Evolutionary conservation across 371 early-diverging fungal genomes (phyloP), one percentile per base, ranked within the genome.

Genomic region (Apophysomyces elegans): DNA sequence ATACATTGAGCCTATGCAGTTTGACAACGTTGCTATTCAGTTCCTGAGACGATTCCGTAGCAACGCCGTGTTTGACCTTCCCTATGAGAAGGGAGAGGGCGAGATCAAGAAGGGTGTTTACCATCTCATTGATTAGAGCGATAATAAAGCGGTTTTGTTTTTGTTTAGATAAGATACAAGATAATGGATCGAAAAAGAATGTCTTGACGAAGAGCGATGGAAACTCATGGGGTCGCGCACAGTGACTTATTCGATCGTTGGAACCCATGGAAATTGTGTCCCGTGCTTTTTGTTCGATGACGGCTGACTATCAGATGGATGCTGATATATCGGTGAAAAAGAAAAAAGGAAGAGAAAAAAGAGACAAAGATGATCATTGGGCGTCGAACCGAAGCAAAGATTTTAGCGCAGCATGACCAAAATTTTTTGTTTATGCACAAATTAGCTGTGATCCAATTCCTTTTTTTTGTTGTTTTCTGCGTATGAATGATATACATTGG

Each of bases 11-110:
- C 96, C 96, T 13, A 82, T 84, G 59, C 83, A 83, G 7, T 80
- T 95, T 36, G 96, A 96, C 72, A 76, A 87, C 41, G 86, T 88
- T 56, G 91, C 94, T 70, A 83, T 93, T 61, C 90, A 90, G 59
- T 95, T 89, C 81, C 84, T 94, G 68, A 86, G 93, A 81, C 89
- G 91, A 75, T 92, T 88, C 87, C 90, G 93, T 74, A 86, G 84
- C 68, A 86, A 83, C 59, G 86, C 84, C 67, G 81, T 83, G 61
- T 87, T 84, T 76, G 87, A 87, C 74, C 77, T 84, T 71, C 86
- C 86, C 65, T 81, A 77, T 37, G 83, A 84, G 68, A 86, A 86
- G 84, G 85, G 86, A 59, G 85, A 83, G 54, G 80, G 83, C 61
- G 64, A 80, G 64, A 44, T 80, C 46, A 80, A 85, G 79, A 86